phyloP scores from a whole-genome alignment of 495 filamentous ascomycete genomes.

The Penicillium robsamsonii region DNA sequence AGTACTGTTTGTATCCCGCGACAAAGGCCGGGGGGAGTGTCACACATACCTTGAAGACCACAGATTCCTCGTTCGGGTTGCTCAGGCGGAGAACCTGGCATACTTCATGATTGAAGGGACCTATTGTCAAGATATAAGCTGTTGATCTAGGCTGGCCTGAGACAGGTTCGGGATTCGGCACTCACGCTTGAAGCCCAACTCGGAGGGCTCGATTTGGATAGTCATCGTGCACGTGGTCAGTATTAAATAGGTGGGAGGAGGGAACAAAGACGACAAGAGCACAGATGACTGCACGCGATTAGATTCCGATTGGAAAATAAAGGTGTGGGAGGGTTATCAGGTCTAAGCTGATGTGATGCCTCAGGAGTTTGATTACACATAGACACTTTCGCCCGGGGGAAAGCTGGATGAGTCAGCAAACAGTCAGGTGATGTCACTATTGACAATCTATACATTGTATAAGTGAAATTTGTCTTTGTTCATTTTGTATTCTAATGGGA shows the following conservation, averaged over 20 bases:
- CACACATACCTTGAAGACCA: constrained; percentile 87
- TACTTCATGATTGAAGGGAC: constrained; percentile 90
- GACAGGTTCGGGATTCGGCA: constrained; percentile 14
- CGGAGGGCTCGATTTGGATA: constrained; percentile 83
- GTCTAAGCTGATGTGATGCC: constrained; percentile 21
- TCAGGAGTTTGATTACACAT: constrained; percentile 30
- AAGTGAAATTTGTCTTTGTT: background rate
- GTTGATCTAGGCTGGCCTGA: background rate
- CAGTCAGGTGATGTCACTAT: constrained; percentile 29
- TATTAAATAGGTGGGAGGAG: constrained; percentile 1
- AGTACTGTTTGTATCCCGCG: constrained; percentile 18
- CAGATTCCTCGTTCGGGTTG: constrained; percentile 73
- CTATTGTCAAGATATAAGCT: constrained; percentile 48
- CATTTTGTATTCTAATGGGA: background rate
- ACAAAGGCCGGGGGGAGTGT: constrained; percentile 12
- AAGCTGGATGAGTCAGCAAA: constrained; percentile 27
- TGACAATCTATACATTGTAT: background rate
- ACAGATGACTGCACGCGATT: constrained; percentile 10
- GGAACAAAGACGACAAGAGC: background rate
- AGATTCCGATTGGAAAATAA: constrained; percentile 18
- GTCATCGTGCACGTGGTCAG: constrained; percentile 64
- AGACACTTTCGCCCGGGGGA: constrained; percentile 13
- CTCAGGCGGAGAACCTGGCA: constrained; percentile 75
- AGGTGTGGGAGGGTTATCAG: constrained; percentile 19
- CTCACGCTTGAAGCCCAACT: constrained; percentile 92